These are phyloP conservation scores for Pulveroboletus ravenelii DNA, from an alignment of 768 basidiomycete genomes.

Conservation along the genomic window DNA sequence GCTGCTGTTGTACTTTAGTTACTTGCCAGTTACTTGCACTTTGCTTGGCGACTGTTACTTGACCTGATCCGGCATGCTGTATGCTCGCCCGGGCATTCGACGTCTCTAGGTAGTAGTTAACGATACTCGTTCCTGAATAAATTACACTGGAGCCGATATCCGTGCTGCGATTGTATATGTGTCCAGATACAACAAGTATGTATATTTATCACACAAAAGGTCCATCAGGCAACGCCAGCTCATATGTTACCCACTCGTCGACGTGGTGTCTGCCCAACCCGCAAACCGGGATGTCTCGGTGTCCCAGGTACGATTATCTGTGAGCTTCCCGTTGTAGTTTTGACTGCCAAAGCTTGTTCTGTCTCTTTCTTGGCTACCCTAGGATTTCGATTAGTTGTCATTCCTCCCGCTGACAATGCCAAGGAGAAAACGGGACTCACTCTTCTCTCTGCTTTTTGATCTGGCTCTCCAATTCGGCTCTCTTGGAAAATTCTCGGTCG, in stretches of 20 bases:
- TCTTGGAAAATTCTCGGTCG: constrained; percentile 88
- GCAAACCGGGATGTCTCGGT: constrained; percentile 64
- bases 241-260: constrained; percentile 60
- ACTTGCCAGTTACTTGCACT: constrained; percentile 15
- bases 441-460: constrained; percentile 82
- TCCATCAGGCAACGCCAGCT: background rate
- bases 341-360: constrained; percentile 54
- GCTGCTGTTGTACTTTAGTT: background rate
- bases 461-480: constrained; percentile 87
- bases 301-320: constrained; percentile 80
- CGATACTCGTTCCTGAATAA: background rate
- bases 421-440: constrained; percentile 27
- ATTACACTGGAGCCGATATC: too few relatives aligned
- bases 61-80: too few relatives aligned
- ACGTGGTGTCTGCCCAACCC: constrained; percentile 72
- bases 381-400: constrained; percentile 2
- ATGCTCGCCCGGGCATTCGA: too few relatives aligned
- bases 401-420: background rate
- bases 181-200: background rate
- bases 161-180: background rate
- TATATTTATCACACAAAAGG: constrained; percentile 5
- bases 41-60: too few relatives aligned
- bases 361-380: constrained; percentile 61
- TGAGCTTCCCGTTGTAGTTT: constrained; percentile 50
- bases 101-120: background rate